Conservation (phyloP, 345 rosid species). For the Sisymbrium irio region DNA sequence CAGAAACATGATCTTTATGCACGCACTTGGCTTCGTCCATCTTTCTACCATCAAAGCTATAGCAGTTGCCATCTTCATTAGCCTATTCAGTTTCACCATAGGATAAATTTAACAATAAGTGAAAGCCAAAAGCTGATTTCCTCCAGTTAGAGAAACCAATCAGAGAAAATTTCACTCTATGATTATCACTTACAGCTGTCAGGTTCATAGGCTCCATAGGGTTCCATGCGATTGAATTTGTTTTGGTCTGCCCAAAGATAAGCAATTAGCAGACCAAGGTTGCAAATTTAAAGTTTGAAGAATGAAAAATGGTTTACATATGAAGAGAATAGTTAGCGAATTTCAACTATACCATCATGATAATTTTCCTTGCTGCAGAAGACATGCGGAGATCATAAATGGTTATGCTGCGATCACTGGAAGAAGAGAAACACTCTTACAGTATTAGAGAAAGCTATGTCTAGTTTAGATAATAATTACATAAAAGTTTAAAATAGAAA, state of each 20-base stretch:
- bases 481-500: background rate
- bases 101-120: background rate
- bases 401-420: slow-evolving; percentile 74
- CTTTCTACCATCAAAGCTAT: slow-evolving; percentile 89
- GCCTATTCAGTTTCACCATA: slow-evolving; percentile 54
- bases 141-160: background rate
- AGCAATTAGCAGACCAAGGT: background rate
- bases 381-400: slow-evolving; percentile 85
- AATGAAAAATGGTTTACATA: background rate
- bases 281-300: background rate
- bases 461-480: background rate
- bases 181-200: slow-evolving; percentile 70
- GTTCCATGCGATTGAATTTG: slow-evolving; percentile 92
- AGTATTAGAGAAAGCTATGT: slow-evolving; percentile 5
- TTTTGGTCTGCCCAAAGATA: slow-evolving; percentile 63
- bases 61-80: slow-evolving; percentile 94
- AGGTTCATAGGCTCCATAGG: slow-evolving; percentile 99
- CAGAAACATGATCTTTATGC: slow-evolving; percentile 97
- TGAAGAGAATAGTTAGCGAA: background rate
- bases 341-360: slow-evolving; percentile 65
- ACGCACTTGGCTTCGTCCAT: slow-evolving; percentile 86
- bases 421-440: slow-evolving; percentile 22
- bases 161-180: slow-evolving; percentile 8
- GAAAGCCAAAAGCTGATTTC: background rate
- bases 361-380: slow-evolving; percentile 70